Evolutionary conservation across 495 filamentous ascomycete species (phyloP).

Genomic region (Letharia columbiana): DNA sequence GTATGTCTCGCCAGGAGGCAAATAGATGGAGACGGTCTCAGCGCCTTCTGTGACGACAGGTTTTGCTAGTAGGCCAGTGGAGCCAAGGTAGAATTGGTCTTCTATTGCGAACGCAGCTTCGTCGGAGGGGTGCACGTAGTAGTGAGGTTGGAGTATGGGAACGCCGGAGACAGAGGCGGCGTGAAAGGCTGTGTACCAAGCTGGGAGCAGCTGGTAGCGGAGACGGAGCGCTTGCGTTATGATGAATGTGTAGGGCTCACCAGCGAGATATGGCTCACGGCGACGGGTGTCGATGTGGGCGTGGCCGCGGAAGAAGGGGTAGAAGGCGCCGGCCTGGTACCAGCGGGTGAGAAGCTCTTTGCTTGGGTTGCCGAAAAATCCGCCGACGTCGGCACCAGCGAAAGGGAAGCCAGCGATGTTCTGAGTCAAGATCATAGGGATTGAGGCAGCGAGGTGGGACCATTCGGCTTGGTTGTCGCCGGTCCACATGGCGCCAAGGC

Average conservation of each 20-base stretch:
- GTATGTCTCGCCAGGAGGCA: constrained; percentile 79
- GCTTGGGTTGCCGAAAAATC: constrained; percentile 94
- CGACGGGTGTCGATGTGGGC: constrained; percentile 94
- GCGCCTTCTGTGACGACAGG: constrained; percentile 72
- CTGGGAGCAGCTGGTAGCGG: constrained; percentile 79
- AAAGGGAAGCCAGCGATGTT: constrained; percentile 93
- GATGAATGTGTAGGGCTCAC: constrained; percentile 75
- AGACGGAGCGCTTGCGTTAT: constrained; percentile 81
- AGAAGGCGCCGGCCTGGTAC: constrained; percentile 96
- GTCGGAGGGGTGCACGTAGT: constrained; percentile 81
- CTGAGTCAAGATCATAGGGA: constrained; percentile 89
- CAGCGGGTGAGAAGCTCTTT: constrained; percentile 86
- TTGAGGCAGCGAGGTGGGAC: constrained; percentile 74
- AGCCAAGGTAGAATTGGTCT: constrained; percentile 85
- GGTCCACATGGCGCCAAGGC: constrained; percentile 93
- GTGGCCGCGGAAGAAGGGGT: constrained; percentile 97
- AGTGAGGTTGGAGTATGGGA: constrained; percentile 85
- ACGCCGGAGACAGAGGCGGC: constrained; percentile 72
- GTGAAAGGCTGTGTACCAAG: constrained; percentile 97
- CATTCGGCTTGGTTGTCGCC: constrained; percentile 92
- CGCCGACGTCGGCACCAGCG: constrained; percentile 89
- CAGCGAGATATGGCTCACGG: constrained; percentile 83
- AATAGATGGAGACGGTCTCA: constrained; percentile 67
- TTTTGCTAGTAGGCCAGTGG: constrained; percentile 78
- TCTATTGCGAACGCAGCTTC: constrained; percentile 80